Conservation (phyloP, 176 grass and related monocot genomes). For the Aegilops speltoides region DNA sequence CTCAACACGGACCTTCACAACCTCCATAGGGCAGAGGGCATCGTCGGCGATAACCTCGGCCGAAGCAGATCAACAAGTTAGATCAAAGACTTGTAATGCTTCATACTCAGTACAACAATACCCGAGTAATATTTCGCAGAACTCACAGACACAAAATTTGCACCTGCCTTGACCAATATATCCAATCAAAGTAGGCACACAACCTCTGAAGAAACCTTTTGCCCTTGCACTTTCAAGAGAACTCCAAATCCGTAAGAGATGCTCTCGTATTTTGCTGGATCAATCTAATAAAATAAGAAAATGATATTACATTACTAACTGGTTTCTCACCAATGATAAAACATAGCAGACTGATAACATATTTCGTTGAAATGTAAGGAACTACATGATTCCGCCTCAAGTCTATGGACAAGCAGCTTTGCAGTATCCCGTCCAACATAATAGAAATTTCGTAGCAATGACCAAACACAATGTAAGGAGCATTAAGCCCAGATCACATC, state of each 20-base stretch:
- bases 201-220: conserved; percentile 68
- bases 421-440: no score
- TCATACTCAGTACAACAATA: conserved; percentile 56
- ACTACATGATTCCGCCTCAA: no score
- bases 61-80: conserved; percentile 70
- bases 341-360: no score
- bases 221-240: conserved; percentile 69
- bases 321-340: no score
- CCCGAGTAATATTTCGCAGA: conserved; percentile 69
- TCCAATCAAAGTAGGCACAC: conserved; percentile 61
- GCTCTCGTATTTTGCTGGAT: conserved; percentile 73
- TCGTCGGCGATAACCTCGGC: conserved; percentile 64
- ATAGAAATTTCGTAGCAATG: no score
- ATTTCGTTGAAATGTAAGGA: no score
- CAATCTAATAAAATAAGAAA: conserved; percentile 46
- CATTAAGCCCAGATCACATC: no score
- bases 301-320: no score
- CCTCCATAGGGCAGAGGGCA: conserved; percentile 79
- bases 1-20: conserved; percentile 69
- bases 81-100: conserved; percentile 69
- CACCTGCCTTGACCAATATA: conserved; percentile 62
- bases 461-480: no score
- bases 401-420: no score
- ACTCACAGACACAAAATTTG: conserved; percentile 66
- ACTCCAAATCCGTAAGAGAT: conserved; percentile 63